These are phyloP conservation scores for Akanthomyces uredinophilus DNA, from an alignment of 2,329 filamentous ascomycete species.

Conservation along the genomic window DNA sequence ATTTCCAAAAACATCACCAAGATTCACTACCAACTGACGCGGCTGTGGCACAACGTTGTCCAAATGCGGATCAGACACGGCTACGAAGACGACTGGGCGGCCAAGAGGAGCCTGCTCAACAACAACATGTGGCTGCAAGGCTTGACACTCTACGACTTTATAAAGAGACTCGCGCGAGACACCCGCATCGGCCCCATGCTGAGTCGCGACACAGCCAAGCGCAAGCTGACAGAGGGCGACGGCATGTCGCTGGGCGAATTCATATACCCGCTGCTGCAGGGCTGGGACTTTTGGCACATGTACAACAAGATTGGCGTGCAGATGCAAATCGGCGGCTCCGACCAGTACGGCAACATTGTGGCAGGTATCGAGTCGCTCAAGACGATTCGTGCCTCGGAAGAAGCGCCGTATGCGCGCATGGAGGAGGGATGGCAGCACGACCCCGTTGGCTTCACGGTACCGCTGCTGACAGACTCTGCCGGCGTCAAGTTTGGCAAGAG, in stretches of 20 bases:
- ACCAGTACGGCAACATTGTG: constrained; percentile 95
- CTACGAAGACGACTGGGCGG: constrained; percentile 57
- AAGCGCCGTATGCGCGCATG: constrained; percentile 37
- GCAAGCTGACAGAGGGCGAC: constrained; percentile 75
- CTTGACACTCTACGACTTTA: constrained; percentile 66
- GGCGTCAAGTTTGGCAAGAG: constrained; percentile 94
- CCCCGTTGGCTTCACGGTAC: constrained; percentile 84
- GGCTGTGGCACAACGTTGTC: constrained; percentile 71
- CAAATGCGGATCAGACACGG: constrained; percentile 59
- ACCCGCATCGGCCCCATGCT: constrained; percentile 84
- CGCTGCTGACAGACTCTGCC: constrained; percentile 76
- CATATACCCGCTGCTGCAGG: constrained; percentile 86
- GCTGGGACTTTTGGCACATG: constrained; percentile 94
- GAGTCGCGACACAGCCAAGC: constrained; percentile 80
- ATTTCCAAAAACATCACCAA: constrained; percentile 60
- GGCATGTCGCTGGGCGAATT: constrained; percentile 96
- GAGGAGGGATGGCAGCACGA: constrained; percentile 41
- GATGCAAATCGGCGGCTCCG: constrained; percentile 89
- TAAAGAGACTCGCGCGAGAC: constrained; percentile 66
- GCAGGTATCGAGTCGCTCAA: constrained; percentile 84
- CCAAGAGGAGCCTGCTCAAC: constrained; percentile 65
- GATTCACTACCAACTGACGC: constrained; percentile 65
- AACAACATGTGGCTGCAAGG: constrained; percentile 81
- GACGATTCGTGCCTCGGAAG: constrained; percentile 57
- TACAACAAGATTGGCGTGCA: constrained; percentile 63